Percentiles rank a stretch among this genome's conserved stretches.
phyloP scores from a whole-genome alignment of 1,284 basidiomycete genomes.

The Cutaneotrichosporon cutaneum region DNA sequence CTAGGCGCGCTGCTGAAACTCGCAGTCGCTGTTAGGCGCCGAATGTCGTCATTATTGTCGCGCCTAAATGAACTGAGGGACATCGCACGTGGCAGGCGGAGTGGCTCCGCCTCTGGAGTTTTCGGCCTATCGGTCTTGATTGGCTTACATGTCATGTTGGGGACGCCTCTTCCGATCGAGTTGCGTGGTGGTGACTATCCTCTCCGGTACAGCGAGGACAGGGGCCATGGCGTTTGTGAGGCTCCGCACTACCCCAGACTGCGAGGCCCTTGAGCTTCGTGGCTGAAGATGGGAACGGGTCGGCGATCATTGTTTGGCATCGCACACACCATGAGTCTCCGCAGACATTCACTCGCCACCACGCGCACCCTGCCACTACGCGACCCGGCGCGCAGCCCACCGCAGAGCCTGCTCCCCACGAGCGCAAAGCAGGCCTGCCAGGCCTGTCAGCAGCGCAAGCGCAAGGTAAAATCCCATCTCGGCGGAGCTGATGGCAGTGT shows the following conservation, averaged over 20 bases:
- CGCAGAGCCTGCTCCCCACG: conserved; percentile 2
- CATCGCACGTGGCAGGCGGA: too few species aligned
- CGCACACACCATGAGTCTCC: background rate
- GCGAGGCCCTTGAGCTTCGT: background rate
- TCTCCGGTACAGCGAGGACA: too few species aligned
- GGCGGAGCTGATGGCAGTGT: conserved; percentile 16
- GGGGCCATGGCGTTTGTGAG: background rate
- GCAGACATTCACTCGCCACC: background rate
- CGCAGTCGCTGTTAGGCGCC: too few species aligned
- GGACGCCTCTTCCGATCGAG: too few species aligned
- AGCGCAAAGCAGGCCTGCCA: conserved; percentile 16
- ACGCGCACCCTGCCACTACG: background rate
- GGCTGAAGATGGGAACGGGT: too few species aligned
- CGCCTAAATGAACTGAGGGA: too few species aligned
- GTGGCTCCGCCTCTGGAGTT: too few species aligned
- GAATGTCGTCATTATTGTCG: too few species aligned
- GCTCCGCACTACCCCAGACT: conserved; percentile 2
- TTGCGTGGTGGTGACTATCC: background rate
- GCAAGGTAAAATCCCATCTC: too few species aligned
- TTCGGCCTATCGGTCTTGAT: too few species aligned
- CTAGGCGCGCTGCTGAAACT: too few species aligned
- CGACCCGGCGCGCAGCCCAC: background rate
- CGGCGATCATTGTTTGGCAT: background rate
- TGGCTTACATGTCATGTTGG: too few species aligned
- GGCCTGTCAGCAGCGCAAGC: conserved; percentile 22